phyloP scores from a whole-genome alignment of 805 yeast genomes.

The Kluyveromyces wickerhamii region DNA sequence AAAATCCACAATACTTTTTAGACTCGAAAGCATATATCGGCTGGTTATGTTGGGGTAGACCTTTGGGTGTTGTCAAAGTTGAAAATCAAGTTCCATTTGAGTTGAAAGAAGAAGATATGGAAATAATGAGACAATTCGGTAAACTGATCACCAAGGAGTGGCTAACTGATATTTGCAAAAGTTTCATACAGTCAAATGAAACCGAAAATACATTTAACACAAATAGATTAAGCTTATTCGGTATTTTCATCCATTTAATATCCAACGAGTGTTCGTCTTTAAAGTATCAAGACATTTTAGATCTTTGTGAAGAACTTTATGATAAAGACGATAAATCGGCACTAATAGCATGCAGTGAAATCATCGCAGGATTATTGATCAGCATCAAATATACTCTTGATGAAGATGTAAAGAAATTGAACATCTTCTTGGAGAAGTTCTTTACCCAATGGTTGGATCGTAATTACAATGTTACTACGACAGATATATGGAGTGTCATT shows the following conservation, averaged over 20 bases:
- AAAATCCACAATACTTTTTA: slow-evolving; percentile 43
- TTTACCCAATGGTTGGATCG: slow-evolving; percentile 40
- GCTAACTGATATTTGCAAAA: slow-evolving; percentile 43
- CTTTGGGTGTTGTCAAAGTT: slow-evolving; percentile 37
- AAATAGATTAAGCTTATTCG: slow-evolving; percentile 50
- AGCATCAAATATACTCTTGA: slow-evolving; percentile 38
- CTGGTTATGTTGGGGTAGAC: slow-evolving; percentile 69
- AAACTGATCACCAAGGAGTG: slow-evolving; percentile 44
- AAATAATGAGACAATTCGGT: slow-evolving; percentile 38
- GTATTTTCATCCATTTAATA: slow-evolving; percentile 41
- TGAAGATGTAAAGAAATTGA: slow-evolving; percentile 33
- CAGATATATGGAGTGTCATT: slow-evolving; percentile 66
- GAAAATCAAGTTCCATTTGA: slow-evolving; percentile 18
- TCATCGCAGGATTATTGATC: slow-evolving; percentile 54
- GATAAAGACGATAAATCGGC: slow-evolving; percentile 62
- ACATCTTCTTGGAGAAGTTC: slow-evolving; percentile 38
- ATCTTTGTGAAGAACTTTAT: slow-evolving; percentile 42
- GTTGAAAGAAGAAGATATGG: slow-evolving; percentile 37
- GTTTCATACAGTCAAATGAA: slow-evolving; percentile 62
- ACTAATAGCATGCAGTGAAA: slow-evolving; percentile 68
- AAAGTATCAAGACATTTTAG: slow-evolving; percentile 44
- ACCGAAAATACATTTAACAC: slow-evolving; percentile 58
- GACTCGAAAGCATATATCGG: slow-evolving; percentile 54
- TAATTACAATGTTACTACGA: slow-evolving; percentile 67
- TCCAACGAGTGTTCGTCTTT: slow-evolving; percentile 36